These are phyloP conservation scores for Candida nonsorbophila DNA, from an alignment of 805 yeast genomes.

Conservation along the genomic window DNA sequence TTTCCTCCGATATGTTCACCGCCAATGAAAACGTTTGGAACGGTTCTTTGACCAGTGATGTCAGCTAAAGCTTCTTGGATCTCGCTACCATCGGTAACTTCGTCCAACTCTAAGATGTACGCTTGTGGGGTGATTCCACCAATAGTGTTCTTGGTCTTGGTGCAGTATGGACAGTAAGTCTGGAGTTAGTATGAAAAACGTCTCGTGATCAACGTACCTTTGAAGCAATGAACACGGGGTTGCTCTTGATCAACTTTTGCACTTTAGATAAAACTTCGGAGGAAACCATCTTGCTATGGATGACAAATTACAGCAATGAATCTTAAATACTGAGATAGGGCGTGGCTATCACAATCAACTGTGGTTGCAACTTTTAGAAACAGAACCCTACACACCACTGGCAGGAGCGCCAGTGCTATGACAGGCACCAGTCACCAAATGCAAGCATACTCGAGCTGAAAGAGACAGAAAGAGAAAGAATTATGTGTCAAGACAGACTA, in stretches of 20 bases:
- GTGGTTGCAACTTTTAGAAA: too few species aligned
- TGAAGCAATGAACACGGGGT: constrained; percentile 76
- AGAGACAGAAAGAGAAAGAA: too few species aligned
- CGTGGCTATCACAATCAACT: too few species aligned
- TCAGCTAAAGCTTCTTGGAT: constrained; percentile 74
- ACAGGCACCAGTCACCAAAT: too few species aligned
- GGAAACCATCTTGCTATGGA: constrained; percentile 58
- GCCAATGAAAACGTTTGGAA: constrained; percentile 85
- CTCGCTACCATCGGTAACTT: constrained; percentile 64
- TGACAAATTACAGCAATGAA: too few species aligned
- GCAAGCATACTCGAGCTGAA: too few species aligned
- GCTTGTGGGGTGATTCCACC: constrained; percentile 39
- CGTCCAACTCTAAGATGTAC: constrained; percentile 51
- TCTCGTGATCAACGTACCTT: constrained; percentile 43
- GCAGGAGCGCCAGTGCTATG: too few species aligned
- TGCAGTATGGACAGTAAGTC: constrained; percentile 41
- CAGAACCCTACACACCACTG: too few species aligned
- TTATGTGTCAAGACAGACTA: too few species aligned
- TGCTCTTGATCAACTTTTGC: constrained; percentile 55
- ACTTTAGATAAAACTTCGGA: constrained; percentile 54
- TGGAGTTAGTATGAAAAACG: constrained; percentile 10
- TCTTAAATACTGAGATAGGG: too few species aligned
- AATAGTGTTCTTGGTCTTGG: constrained; percentile 40
- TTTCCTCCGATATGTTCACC: constrained; percentile 96
- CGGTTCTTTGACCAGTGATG: constrained; percentile 87